Conservation (phyloP, 345 rosid genomes). For the Atalantia buxifolia region DNA sequence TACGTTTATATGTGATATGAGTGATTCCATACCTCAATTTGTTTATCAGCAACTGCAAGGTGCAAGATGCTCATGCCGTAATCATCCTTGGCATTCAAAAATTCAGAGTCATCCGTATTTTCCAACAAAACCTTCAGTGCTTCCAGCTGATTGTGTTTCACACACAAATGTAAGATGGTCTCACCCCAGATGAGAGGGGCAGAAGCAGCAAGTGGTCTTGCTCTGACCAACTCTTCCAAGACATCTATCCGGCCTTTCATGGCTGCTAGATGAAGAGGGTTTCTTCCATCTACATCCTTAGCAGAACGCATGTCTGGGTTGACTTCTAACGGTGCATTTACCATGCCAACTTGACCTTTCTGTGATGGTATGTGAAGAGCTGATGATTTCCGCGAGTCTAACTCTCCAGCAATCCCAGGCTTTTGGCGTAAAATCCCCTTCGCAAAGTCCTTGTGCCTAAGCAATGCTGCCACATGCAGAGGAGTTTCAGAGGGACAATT, state of each 20-base stretch:
- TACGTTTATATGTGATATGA: neutral
- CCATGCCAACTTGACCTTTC: constrained; percentile 17
- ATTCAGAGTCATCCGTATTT: too few relatives aligned
- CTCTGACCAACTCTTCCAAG: neutral
- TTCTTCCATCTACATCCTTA: neutral
- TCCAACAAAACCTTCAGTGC: neutral
- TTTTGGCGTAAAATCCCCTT: constrained; percentile 1
- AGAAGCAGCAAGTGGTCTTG: neutral
- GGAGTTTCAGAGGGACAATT: constrained; percentile 2
- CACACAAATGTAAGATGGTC: constrained; percentile 20
- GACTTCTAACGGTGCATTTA: constrained; percentile 2
- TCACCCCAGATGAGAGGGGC: neutral
- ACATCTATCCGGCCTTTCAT: constrained; percentile 6
- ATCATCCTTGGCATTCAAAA: too few relatives aligned
- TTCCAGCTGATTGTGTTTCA: neutral
- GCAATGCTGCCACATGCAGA: constrained; percentile 13
- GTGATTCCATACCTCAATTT: constrained; percentile 23
- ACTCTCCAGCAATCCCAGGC: constrained; percentile 9
- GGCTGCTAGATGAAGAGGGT: constrained; percentile 7
- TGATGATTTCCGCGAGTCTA: neutral
- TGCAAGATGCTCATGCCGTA: constrained; percentile 7
- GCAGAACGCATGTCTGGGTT: neutral
- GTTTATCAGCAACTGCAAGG: constrained; percentile 16
- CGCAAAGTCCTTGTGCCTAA: constrained; percentile 4
- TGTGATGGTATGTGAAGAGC: constrained; percentile 16